phyloP scores from a whole-genome alignment of 139 green algal species.

The Chlamydomonas eustigma region DNA sequence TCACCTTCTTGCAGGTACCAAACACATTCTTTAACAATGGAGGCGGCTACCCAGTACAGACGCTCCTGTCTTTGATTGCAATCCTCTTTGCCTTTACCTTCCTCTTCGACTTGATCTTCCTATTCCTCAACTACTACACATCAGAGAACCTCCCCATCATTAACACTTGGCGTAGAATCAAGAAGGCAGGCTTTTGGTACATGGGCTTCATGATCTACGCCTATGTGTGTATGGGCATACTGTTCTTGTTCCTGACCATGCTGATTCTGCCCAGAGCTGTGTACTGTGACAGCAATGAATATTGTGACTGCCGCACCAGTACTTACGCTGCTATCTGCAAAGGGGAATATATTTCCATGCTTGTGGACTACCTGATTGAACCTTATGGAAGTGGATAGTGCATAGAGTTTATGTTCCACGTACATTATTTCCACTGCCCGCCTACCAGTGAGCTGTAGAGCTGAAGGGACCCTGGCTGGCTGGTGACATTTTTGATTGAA shows the following conservation, averaged over 20 bases:
- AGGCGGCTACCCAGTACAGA: no score
- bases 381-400: no score
- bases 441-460: no score
- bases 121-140: conserved; percentile 6
- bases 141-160: neutral
- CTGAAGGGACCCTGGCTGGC: no score
- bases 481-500: no score
- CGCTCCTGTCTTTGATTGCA: no score
- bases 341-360: neutral
- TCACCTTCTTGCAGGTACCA: no score
- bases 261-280: neutral
- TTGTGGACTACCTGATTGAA: neutral
- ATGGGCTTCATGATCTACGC: neutral
- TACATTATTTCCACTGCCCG: no score
- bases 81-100: conserved; percentile 1
- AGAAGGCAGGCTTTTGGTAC: neutral
- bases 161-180: conserved; percentile 7
- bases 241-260: conserved; percentile 10
- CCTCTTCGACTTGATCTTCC: conserved; percentile 11
- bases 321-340: neutral
- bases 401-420: no score
- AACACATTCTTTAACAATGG: no score
- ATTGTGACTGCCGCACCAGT: neutral
- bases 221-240: neutral
- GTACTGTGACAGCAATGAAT: neutral